phyloP scores from a whole-genome alignment of 768 basidiomycete species.

The Amanita exitialis region DNA sequence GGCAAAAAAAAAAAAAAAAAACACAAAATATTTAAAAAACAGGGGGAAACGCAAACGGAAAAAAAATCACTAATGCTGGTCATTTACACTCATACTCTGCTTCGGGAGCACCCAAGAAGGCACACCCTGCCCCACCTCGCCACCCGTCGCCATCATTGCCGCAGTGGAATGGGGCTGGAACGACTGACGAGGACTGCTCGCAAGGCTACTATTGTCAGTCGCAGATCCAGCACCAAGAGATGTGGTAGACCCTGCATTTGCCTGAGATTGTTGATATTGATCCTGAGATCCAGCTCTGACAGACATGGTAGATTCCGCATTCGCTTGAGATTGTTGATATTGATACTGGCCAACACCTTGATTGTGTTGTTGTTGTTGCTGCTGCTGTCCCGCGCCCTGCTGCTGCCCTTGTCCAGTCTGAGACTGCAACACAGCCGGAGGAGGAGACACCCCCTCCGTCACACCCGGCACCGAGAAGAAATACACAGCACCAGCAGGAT shows the following conservation, averaged over 20 bases:
- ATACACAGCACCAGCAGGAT: slow-evolving; percentile 69
- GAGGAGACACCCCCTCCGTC: slow-evolving; percentile 26
- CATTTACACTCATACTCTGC: slow-evolving; percentile 21
- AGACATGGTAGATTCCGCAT: slow-evolving; percentile 1
- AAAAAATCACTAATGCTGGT: slow-evolving; percentile 1
- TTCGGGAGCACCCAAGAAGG: slow-evolving; percentile 40
- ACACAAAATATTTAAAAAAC: too few species aligned
- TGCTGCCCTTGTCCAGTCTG: slow-evolving; percentile 14
- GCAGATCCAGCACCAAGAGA: background rate
- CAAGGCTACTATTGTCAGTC: background rate
- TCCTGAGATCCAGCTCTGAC: slow-evolving; percentile 4
- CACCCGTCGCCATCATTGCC: background rate
- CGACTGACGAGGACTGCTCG: background rate
- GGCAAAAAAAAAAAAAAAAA: background rate
- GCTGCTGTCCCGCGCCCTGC: slow-evolving; percentile 6
- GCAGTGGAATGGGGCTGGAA: background rate
- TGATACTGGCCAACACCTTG: slow-evolving; percentile 9
- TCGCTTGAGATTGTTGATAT: slow-evolving; percentile 10
- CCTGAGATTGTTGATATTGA: slow-evolving; percentile 11
- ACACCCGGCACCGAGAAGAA: slow-evolving; percentile 73
- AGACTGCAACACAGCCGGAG: slow-evolving; percentile 6
- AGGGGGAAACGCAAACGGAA: too few species aligned
- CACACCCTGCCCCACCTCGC: slow-evolving; percentile 8
- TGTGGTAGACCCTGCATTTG: slow-evolving; percentile 1
- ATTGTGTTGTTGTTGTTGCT: slow-evolving; percentile 12